These are phyloP conservation scores for Fomitopsis pinicola DNA, from an alignment of 1,284 basidiomycete genomes.

Conservation along the genomic window DNA sequence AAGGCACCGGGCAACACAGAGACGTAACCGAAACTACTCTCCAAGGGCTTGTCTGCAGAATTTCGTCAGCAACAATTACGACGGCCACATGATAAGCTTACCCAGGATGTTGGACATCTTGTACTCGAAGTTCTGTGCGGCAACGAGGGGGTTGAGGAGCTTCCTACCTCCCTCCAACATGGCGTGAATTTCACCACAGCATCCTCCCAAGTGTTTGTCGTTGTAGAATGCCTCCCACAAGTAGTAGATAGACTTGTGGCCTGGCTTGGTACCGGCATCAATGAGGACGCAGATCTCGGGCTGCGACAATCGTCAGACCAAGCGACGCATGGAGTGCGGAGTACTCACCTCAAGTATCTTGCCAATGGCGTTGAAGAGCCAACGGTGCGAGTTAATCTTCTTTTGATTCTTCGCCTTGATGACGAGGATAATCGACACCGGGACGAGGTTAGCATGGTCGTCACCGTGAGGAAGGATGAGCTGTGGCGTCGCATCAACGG, in stretches of 20 bases:
- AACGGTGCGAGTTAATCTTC: conserved; percentile 96
- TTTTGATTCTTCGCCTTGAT: conserved; percentile 97
- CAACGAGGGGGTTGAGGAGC: conserved; percentile 89
- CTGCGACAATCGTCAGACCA: conserved; percentile 31
- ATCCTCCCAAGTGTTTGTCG: conserved; percentile 70
- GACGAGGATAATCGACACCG: conserved; percentile 93
- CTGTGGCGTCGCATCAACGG: conserved; percentile 85
- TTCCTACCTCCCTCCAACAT: conserved; percentile 93
- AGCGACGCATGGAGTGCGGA: not conserved
- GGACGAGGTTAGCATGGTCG: conserved; percentile 88
- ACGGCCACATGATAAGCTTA: conserved; percentile 23
- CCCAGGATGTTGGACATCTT: conserved; percentile 96
- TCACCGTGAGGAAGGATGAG: conserved; percentile 87
- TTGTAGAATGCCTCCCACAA: conserved; percentile 94
- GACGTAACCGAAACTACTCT: conserved; percentile 94
- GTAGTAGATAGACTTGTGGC: conserved; percentile 95
- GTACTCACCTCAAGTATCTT: conserved; percentile 64
- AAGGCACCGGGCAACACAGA: conserved; percentile 96
- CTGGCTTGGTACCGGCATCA: conserved; percentile 95
- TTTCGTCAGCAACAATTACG: conserved; percentile 4
- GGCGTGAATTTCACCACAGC: conserved; percentile 90
- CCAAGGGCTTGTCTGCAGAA: conserved; percentile 79
- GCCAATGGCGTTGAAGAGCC: conserved; percentile 97
- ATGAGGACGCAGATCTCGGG: conserved; percentile 90
- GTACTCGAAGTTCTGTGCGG: conserved; percentile 98